Evolutionary conservation across 257 asterid genomes (phyloP).

Genomic region (Nicotiana knightiana): DNA sequence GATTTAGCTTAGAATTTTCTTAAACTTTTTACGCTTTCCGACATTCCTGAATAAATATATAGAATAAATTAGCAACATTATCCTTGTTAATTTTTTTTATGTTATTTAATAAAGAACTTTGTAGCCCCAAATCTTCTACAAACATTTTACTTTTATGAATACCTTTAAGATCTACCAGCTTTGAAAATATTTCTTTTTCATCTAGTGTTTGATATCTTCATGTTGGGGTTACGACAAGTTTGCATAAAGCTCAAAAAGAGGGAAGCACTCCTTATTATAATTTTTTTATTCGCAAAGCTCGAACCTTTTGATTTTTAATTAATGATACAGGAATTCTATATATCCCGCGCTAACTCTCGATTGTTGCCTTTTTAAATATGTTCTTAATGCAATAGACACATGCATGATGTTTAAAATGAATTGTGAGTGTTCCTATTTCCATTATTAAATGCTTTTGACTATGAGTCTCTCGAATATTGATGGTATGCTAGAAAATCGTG

Average conservation of each 20-base stretch:
- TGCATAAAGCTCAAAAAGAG: no score
- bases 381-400: background rate
- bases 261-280: no score
- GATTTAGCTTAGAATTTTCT: background rate
- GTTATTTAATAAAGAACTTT: background rate
- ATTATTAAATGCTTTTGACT: conserved; percentile 5
- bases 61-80: background rate
- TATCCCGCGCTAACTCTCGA: no score
- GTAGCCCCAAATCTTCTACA: background rate
- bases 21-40: background rate
- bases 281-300: no score
- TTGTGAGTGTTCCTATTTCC: background rate
- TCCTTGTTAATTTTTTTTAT: background rate
- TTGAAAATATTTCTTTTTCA: background rate
- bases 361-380: no score
- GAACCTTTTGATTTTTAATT: no score
- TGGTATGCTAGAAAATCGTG: no score
- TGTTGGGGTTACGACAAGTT: fast-evolving
- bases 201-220: no score
- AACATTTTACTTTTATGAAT: background rate
- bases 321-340: no score
- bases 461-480: background rate
- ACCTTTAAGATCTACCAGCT: background rate
- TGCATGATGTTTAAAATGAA: background rate
- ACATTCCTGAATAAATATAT: background rate